Conservation (phyloP, 176 grass and related monocot genomes). For the Paspalum vaginatum region DNA sequence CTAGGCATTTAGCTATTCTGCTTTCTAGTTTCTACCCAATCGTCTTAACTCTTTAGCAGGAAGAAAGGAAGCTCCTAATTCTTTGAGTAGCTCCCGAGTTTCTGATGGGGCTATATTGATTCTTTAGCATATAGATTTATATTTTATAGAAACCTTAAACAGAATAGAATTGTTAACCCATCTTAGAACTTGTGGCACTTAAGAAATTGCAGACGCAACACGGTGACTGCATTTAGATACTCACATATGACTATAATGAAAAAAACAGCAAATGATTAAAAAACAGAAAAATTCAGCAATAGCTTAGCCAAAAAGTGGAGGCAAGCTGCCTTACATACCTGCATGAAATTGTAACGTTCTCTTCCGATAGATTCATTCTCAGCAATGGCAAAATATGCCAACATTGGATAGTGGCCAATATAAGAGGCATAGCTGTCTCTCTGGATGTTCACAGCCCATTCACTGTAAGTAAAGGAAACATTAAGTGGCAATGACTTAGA, state of each 20-base stretch:
- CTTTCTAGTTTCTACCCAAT: background rate
- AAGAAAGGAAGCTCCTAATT: background rate
- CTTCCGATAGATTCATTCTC: constrained; percentile 96
- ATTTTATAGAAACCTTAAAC: background rate
- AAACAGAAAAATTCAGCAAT: background rate
- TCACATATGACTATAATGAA: background rate
- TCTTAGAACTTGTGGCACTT: background rate
- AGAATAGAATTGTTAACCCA: background rate
- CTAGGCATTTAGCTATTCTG: background rate
- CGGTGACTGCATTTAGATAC: background rate
- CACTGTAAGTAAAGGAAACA: constrained; percentile 46
- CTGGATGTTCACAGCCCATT: constrained; percentile 93
- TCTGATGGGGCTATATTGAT: background rate
- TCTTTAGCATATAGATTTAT: background rate
- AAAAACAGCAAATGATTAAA: background rate
- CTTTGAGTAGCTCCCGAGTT: background rate
- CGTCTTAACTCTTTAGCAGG: background rate
- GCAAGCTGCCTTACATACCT: constrained; percentile 36
- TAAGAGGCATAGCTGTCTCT: constrained; percentile 91
- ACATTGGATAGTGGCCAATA: constrained; percentile 80
- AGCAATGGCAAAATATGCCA: constrained; percentile 79
- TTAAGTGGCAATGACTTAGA: background rate
- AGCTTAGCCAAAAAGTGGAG: background rate
- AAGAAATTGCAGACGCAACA: background rate
- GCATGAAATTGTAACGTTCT: constrained; percentile 85